phyloP scores from a whole-genome alignment of 148 eudicot genomes.

The Silene latifolia region DNA sequence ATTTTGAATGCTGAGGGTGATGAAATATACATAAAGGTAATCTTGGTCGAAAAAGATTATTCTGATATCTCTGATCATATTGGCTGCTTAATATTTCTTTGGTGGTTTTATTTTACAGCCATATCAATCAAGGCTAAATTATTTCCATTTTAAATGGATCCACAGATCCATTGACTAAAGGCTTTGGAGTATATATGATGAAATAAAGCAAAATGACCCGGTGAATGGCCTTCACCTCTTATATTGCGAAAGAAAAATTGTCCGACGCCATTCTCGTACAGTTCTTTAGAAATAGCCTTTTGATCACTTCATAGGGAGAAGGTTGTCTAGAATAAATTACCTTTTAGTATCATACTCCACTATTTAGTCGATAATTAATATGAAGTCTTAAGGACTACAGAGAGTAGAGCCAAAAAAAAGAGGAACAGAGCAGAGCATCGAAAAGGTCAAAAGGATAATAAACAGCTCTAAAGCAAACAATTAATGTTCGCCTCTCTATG shows the following conservation, averaged over 20 bases:
- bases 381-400: too few species aligned
- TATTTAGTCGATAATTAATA: too few species aligned
- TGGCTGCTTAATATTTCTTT: neutral
- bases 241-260: neutral
- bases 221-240: neutral
- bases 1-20: constrained; percentile 83
- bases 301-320: neutral
- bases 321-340: neutral
- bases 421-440: too few species aligned
- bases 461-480: too few species aligned
- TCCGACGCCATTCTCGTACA: neutral
- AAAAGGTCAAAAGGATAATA: too few species aligned
- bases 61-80: neutral
- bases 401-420: too few species aligned
- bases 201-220: neutral
- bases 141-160: neutral
- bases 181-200: neutral
- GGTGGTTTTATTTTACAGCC: neutral
- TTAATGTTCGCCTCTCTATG: too few species aligned
- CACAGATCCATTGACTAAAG: neutral
- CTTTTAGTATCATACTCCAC: too few species aligned
- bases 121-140: neutral
- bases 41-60: neutral
- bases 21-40: constrained; percentile 91
- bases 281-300: neutral